Evolutionary conservation across 176 grass and related monocot species (phyloP).

Genomic region (Thinopyrum elongatum): DNA sequence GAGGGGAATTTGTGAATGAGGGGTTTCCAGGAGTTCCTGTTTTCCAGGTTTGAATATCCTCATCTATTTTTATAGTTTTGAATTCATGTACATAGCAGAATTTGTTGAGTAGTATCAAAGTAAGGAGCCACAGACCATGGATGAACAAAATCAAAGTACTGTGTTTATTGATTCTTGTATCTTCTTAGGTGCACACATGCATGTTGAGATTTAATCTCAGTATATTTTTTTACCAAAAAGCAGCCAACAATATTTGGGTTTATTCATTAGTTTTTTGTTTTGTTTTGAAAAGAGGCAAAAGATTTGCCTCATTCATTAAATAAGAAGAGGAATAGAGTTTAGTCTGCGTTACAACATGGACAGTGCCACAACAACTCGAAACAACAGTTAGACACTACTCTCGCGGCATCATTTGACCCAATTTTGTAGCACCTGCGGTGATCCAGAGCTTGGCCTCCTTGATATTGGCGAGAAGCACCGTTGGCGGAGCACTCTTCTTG

Average conservation of each 20-base stretch:
- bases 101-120: neutral
- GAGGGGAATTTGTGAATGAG: conserved; percentile 35
- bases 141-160: neutral
- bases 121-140: neutral
- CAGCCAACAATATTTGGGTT: neutral
- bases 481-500: too few relatives aligned
- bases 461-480: too few relatives aligned
- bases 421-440: too few relatives aligned
- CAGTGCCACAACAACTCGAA: too few relatives aligned
- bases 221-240: neutral
- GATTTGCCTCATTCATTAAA: too few relatives aligned
- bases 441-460: too few relatives aligned
- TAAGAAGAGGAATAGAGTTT: too few relatives aligned
- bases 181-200: neutral
- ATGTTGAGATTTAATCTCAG: neutral
- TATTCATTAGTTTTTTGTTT: neutral
- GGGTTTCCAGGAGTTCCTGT: conserved; percentile 82
- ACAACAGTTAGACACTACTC: too few relatives aligned
- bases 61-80: neutral
- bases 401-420: too few relatives aligned
- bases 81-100: neutral
- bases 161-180: neutral
- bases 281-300: too few relatives aligned
- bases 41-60: conserved; percentile 72
- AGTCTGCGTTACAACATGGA: too few relatives aligned